Base-by-base conservation (phyloP, 805 yeast genomes). In the Lipomyces sp. region DNA sequence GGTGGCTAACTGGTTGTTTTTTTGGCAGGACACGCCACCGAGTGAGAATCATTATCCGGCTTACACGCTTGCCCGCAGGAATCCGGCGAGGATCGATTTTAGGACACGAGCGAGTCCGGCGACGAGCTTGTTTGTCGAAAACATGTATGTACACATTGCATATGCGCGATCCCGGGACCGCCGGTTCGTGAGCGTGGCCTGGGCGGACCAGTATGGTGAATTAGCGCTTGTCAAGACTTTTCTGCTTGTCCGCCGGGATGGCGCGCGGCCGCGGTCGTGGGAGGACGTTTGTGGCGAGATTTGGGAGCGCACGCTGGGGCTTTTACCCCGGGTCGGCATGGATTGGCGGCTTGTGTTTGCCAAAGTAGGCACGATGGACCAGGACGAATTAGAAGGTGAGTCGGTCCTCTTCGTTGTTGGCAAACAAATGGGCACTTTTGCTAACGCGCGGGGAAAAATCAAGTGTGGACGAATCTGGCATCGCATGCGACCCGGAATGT, bases 141-240 rank as follows among this genome's bases (percentile, higher is more conserved):
- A 92, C 73, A 81, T 90, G 0, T 90, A 86, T 72, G 80, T 94
- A 30, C 98, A 95, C 75, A 81, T 95, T 10, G 92, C 97, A 0
- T 94, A 93, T 73, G 91, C 92, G 37, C 77, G 96, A 61, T 89
- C 97, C 0, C 80, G 85, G 2, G 97, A 93, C 75, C 87, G 86
- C 67, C 86, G 85, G 63, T 94, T 97, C 97, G 82, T 92, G 55
- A 86, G 87, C 30, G 96, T 91, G 0, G 88, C 96, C 0, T 92
- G 98, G 96, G 83, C 95, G 0, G 97, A 94, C 73, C 94, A 93
- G 59, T 83, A 84, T 75, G 97, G 97, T 0, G 80, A 81, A 2
- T 81, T 85, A 11, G 84, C 87, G 18, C 82, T 81, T 57, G 83
- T 87, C 0, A 87, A 86, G 70, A 83, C 92, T 0, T 90, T 75